These are phyloP conservation scores for Cadophora malorum DNA, from an alignment of 2,329 filamentous ascomycete species.

Conservation along the genomic window DNA sequence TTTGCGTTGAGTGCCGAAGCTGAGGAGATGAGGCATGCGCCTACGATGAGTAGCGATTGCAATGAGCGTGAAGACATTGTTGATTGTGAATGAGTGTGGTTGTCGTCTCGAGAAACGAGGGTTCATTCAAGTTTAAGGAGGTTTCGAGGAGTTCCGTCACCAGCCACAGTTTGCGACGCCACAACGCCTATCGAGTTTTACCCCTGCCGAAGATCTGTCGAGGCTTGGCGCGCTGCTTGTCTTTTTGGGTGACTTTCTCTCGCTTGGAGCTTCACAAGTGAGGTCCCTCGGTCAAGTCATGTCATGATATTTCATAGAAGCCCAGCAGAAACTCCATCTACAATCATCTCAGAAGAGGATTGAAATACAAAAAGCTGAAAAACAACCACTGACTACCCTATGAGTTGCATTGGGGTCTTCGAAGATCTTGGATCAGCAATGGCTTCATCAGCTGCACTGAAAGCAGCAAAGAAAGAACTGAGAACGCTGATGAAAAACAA, in stretches of 20 bases:
- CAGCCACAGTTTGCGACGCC: conserved; percentile 23
- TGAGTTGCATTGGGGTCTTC: not conserved
- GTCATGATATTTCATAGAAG: no score
- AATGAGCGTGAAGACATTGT: conserved; percentile 44
- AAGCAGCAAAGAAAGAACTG: conserved; percentile 77
- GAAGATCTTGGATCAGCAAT: conserved; percentile 23
- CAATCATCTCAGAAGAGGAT: not conserved
- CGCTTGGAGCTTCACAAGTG: not conserved
- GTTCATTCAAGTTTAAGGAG: not conserved
- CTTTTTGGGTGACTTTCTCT: not conserved
- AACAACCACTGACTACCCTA: not conserved
- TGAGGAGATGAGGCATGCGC: conserved; percentile 40
- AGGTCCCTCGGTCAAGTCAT: not conserved
- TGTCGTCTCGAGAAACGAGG: conserved; percentile 11
- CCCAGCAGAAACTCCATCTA: not conserved
- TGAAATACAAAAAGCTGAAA: not conserved
- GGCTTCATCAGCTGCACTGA: conserved; percentile 52
- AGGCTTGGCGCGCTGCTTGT: conserved; percentile 12
- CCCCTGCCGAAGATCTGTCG: conserved; percentile 12
- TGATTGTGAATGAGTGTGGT: conserved; percentile 29
- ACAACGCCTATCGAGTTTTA: conserved; percentile 13
- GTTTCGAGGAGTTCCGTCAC: conserved; percentile 18
- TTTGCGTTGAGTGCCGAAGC: conserved; percentile 52
- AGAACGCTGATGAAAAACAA: conserved; percentile 72
- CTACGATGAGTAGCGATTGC: conserved; percentile 47